Evolutionary conservation across 306 rosid species (phyloP).

Genomic region (Glycine tomentella): DNA sequence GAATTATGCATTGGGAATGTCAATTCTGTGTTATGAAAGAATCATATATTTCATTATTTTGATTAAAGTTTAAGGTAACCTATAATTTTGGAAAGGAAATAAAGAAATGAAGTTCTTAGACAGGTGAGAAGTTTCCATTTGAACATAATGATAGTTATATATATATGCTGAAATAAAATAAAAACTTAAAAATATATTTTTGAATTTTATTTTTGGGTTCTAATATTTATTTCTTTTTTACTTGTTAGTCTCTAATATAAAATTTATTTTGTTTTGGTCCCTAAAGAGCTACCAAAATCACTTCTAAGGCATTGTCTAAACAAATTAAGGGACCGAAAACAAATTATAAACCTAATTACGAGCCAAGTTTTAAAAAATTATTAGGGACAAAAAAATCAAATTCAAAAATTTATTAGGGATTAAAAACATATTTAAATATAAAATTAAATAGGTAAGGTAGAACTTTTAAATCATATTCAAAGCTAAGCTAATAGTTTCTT

Average conservation of each 20-base stretch:
- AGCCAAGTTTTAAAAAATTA: too few species aligned
- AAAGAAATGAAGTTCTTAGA: not conserved
- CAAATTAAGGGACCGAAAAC: too few species aligned
- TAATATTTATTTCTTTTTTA: too few species aligned
- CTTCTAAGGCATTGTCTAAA: too few species aligned
- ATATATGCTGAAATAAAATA: not conserved
- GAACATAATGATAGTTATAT: not conserved
- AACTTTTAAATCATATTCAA: not conserved
- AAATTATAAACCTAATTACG: too few species aligned
- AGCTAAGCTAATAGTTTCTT: slow-evolving; percentile 6
- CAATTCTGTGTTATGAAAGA: not conserved
- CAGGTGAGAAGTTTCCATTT: not conserved
- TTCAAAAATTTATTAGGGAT: too few species aligned
- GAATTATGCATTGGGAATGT: not conserved
- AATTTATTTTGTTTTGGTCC: too few species aligned
- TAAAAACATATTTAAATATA: too few species aligned
- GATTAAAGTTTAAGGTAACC: not conserved
- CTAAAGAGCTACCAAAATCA: too few species aligned
- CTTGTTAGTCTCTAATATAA: too few species aligned
- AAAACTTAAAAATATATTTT: not conserved
- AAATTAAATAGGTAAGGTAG: not conserved
- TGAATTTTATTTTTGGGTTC: too few species aligned
- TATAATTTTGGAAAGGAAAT: slow-evolving; percentile 10
- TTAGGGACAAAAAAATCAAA: too few species aligned
- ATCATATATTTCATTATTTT: not conserved